Conservation (phyloP, 371 early-diverging fungal genomes). For the Mortierella sp. region DNA sequence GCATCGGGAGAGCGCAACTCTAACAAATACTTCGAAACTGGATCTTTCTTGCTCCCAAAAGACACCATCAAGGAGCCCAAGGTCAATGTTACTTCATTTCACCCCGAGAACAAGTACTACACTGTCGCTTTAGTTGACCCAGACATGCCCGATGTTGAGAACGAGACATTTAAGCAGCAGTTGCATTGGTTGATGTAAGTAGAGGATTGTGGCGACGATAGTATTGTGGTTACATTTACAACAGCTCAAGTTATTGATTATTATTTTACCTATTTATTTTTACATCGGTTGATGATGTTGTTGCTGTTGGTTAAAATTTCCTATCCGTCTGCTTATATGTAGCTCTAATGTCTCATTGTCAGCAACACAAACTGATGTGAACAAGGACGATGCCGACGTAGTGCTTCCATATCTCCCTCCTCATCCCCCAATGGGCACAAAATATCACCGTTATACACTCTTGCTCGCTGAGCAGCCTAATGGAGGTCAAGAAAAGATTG, state of each 20-base stretch:
- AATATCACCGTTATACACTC: constrained; percentile 82
- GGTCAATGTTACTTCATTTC: constrained; percentile 73
- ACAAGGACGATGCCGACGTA: constrained; percentile 61
- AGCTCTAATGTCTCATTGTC: constrained; percentile 77
- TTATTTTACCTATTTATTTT: background rate
- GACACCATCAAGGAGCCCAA: constrained; percentile 71
- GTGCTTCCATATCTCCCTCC: constrained; percentile 81
- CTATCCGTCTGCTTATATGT: background rate
- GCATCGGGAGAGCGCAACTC: background rate
- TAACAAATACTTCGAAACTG: constrained; percentile 44
- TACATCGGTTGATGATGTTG: too few relatives aligned
- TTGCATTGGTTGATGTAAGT: constrained; percentile 55
- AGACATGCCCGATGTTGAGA: constrained; percentile 56
- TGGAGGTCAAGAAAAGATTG: constrained; percentile 66
- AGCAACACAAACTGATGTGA: constrained; percentile 62
- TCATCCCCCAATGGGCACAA: constrained; percentile 86
- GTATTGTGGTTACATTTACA: background rate
- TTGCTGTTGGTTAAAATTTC: too few relatives aligned
- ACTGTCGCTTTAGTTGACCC: constrained; percentile 83
- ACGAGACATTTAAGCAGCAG: constrained; percentile 48
- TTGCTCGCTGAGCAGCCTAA: constrained; percentile 79
- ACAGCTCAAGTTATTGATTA: too few relatives aligned
- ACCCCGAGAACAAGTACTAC: constrained; percentile 75
- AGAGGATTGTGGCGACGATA: background rate
- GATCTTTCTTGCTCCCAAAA: constrained; percentile 39